Percentiles rank a stretch among this genome's conserved stretches.
These are phyloP conservation scores for Crucibulum laeve DNA, from an alignment of 768 basidiomycete species.

Conservation along the genomic window DNA sequence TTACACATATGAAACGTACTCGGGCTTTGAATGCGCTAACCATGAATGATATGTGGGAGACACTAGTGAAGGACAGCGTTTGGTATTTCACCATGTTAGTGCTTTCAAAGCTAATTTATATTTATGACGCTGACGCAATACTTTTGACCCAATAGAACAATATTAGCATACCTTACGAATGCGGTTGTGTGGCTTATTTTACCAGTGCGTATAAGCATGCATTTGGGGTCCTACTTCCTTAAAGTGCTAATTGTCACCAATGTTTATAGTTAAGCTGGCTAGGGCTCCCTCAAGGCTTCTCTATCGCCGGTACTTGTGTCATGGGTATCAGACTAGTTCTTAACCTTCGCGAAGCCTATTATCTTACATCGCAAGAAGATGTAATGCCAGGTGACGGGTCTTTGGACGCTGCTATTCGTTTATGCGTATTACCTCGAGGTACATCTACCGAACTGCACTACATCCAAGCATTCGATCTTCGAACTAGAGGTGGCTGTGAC, in stretches of 20 bases:
- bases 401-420: too few species aligned
- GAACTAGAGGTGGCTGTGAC: too few species aligned
- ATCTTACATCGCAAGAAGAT: conserved; percentile 6
- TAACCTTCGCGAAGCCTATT: conserved; percentile 22
- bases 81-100: conserved; percentile 22
- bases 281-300: conserved; percentile 16
- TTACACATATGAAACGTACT: conserved; percentile 9
- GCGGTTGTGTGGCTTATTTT: conserved; percentile 14
- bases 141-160: conserved; percentile 10
- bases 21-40: conserved; percentile 1
- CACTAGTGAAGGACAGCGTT: conserved; percentile 19
- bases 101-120: conserved; percentile 5
- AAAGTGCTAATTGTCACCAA: not conserved
- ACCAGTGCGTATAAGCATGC: conserved; percentile 8
- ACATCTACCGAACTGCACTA: too few species aligned
- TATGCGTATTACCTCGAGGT: too few species aligned
- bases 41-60: conserved; percentile 12
- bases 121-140: not conserved
- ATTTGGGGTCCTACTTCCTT: not conserved
- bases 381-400: too few species aligned
- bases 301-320: conserved; percentile 17
- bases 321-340: conserved; percentile 22
- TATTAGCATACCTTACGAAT: conserved; percentile 13
- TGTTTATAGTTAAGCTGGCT: conserved; percentile 15
- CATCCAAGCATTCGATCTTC: too few species aligned